These are phyloP conservation scores for Dillenia suffruticosa DNA, from an alignment of 164 flowering plant genomes.

Conservation along the genomic window DNA sequence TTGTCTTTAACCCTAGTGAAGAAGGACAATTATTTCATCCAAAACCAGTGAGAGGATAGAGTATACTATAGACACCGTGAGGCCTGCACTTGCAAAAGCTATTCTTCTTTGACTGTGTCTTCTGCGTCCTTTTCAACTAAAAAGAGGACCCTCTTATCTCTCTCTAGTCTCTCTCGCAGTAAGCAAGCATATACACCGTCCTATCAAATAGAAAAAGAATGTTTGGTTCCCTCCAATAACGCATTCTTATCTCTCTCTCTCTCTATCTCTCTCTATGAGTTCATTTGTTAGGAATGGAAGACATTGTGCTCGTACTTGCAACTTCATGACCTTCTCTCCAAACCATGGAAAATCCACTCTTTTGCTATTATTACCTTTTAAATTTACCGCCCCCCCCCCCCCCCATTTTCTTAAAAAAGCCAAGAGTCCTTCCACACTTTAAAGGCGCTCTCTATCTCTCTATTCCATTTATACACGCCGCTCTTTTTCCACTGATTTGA, in stretches of 20 bases:
- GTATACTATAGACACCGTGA: constrained; percentile 5
- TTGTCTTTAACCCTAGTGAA: background rate
- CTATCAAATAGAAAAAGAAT: too few species aligned
- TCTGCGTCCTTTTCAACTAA: constrained; percentile 28
- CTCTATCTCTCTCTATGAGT: constrained; percentile 2
- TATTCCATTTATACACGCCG: constrained; percentile 38
- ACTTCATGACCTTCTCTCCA: constrained; percentile 6
- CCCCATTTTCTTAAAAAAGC: constrained; percentile 9
- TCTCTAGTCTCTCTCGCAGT: constrained; percentile 1
- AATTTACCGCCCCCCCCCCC: constrained; percentile 2
- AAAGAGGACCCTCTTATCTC: constrained; percentile 8
- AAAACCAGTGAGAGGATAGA: background rate
- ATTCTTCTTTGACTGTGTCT: constrained; percentile 21
- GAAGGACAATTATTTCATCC: constrained; percentile 19
- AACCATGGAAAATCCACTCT: constrained; percentile 20
- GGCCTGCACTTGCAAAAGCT: constrained; percentile 2
- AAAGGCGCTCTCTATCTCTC: constrained; percentile 3
- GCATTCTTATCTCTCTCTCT: background rate
- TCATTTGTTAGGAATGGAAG: constrained; percentile 5
- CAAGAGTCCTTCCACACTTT: constrained; percentile 21
- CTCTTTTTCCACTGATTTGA: background rate
- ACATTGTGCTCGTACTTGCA: constrained; percentile 19
- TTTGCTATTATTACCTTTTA: background rate
- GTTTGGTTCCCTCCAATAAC: constrained; percentile 1
- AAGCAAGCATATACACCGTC: too few species aligned